Evolutionary conservation across 2,329 filamentous ascomycete genomes (phyloP).

Genomic region (Fusarium domesticum): DNA sequence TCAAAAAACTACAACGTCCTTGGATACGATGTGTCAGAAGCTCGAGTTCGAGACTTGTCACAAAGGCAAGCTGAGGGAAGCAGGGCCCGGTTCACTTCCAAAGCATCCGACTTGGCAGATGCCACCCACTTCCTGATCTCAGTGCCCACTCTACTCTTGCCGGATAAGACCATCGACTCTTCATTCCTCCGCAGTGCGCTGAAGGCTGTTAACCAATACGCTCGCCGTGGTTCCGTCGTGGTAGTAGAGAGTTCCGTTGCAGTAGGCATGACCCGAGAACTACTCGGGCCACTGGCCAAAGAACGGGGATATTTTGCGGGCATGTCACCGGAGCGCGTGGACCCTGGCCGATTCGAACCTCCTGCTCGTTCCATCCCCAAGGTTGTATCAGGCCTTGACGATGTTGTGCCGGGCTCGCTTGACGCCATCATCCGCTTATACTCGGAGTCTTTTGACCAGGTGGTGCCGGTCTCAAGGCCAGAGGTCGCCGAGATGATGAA

Average conservation of each 20-base stretch:
- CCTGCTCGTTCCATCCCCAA: slow-evolving; percentile 48
- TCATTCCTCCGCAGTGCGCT: slow-evolving; percentile 46
- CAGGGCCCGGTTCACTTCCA: slow-evolving; percentile 38
- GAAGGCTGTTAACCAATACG: slow-evolving; percentile 39
- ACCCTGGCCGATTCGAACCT: slow-evolving; percentile 45
- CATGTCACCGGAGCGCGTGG: slow-evolving; percentile 54
- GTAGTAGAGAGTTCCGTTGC: slow-evolving; percentile 54
- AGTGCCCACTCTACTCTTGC: slow-evolving; percentile 49
- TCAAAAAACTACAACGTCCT: slow-evolving; percentile 40
- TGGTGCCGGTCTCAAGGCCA: slow-evolving; percentile 48
- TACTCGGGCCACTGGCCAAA: slow-evolving; percentile 46
- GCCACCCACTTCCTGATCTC: slow-evolving; percentile 54
- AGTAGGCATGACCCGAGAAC: slow-evolving; percentile 51
- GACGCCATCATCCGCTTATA: slow-evolving; percentile 45
- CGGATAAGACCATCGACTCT: slow-evolving; percentile 47
- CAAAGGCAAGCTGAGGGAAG: slow-evolving; percentile 27
- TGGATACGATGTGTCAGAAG: slow-evolving; percentile 47
- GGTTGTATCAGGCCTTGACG: slow-evolving; percentile 51
- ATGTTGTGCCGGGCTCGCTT: slow-evolving; percentile 44
- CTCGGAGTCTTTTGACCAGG: slow-evolving; percentile 43
- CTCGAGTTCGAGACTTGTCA: slow-evolving; percentile 36
- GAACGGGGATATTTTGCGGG: slow-evolving; percentile 43
- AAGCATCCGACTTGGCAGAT: slow-evolving; percentile 35
- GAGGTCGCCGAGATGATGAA: slow-evolving; percentile 59
- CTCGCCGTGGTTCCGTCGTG: slow-evolving; percentile 43